Evolutionary conservation across 495 filamentous ascomycete species (phyloP).

Genomic region (Polyplosphaeria fusca): DNA sequence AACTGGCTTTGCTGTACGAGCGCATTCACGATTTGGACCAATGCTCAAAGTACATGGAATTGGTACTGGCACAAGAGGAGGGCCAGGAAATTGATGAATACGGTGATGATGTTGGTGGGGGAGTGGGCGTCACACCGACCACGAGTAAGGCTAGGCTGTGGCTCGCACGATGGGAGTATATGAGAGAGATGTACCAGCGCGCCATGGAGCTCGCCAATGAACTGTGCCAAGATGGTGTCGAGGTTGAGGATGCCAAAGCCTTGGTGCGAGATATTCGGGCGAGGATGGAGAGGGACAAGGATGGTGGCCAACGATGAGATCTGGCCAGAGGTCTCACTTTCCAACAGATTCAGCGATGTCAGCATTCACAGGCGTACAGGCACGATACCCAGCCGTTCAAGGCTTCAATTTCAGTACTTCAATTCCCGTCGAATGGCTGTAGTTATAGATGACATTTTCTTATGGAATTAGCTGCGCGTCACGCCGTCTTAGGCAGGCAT

Average conservation of each 20-base stretch:
- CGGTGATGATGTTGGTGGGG: constrained; percentile 40
- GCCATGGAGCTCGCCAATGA: constrained; percentile 83
- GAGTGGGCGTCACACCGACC: constrained; percentile 69
- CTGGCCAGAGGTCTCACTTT: no score
- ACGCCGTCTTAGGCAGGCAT: no score
- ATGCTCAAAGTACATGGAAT: constrained; percentile 88
- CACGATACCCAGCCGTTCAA: no score
- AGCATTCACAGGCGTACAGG: no score
- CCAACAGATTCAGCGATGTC: no score
- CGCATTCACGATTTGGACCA: constrained; percentile 69
- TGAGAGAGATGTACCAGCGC: constrained; percentile 64
- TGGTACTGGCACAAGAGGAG: constrained; percentile 86
- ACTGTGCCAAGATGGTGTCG: constrained; percentile 91
- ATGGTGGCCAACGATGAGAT: no score
- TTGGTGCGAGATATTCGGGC: constrained; percentile 85
- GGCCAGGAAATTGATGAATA: constrained; percentile 54
- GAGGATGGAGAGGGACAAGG: constrained; percentile 62
- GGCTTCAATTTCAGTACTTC: no score
- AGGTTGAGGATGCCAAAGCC: constrained; percentile 97
- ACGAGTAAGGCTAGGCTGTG: constrained; percentile 92
- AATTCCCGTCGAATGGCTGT: no score
- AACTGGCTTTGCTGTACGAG: constrained; percentile 89
- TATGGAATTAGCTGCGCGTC: no score
- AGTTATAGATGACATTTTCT: no score
- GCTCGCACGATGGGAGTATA: constrained; percentile 81